Evolutionary conservation across 1,284 basidiomycete genomes (phyloP), one percentile per base, ranked within the genome.

Genomic region (Cutaneotrichosporon cutaneum): DNA sequence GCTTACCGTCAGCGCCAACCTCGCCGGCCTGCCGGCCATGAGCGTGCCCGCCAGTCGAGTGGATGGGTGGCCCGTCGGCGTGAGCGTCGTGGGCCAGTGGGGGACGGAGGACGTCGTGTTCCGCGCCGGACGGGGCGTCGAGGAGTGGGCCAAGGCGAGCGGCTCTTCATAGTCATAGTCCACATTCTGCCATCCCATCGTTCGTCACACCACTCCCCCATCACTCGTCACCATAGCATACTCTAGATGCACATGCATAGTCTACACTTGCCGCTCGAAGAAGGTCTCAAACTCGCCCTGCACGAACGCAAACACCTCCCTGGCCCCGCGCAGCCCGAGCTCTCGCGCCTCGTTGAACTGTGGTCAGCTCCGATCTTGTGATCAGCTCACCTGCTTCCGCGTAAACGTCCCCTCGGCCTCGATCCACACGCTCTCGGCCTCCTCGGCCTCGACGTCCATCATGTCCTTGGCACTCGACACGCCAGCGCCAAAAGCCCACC

Each of bases 61-160:
- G 1, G 85, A 88, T 65, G 87, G 85, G 1, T 94, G 90, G 90
- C 94, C 94, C 0, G 82, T 95, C 0, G 94, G 94, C 0, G 82
- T 92, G 32, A 92, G 89, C 64, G 70, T 97, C 16, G 87, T 90
- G 0, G 89, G 91, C 2, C 93, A 94, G 71, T 98, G 94, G 94
- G 95, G 95, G 0, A 84, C 81, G 66, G 93, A 96, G 66, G 81
- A 83, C 54, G 62, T 87, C 60, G 82, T 94, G 0, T 74, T 90
- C 62, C 73, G 75, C 26, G 82, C 90, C 0, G 89, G 70, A 0
- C 65, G 56, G 51, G 68, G 33, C 7, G 61, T 78, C 6, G 76
- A 77, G 58, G 26, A 33, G 32, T 76, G 74, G 74, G 3, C 39
- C 47, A 32, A 24, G 32, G 56, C 22, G 24, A 48, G 22, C 22